Conservation (phyloP, 2,329 filamentous ascomycete species). For the Xylariaceae sp. region DNA sequence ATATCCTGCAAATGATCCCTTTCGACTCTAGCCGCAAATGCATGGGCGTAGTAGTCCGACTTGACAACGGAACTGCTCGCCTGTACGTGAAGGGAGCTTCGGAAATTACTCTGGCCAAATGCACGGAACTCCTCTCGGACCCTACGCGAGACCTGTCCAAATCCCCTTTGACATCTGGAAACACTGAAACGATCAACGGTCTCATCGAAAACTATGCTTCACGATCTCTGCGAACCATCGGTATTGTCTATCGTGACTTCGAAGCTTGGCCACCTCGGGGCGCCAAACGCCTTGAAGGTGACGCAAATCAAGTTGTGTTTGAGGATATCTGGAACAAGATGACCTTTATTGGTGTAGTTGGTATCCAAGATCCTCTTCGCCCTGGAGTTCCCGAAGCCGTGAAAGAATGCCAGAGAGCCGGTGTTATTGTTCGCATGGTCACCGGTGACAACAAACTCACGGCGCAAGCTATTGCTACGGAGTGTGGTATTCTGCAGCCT, state of each 20-base stretch:
- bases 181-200: conserved; percentile 52
- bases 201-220: conserved; percentile 75
- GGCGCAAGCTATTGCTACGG: conserved; percentile 70
- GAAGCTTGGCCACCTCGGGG: conserved; percentile 73
- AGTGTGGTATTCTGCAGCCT: conserved; percentile 68
- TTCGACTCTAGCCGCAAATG: conserved; percentile 74
- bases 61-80: conserved; percentile 47
- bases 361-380: conserved; percentile 76
- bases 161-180: conserved; percentile 45
- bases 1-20: conserved; percentile 62
- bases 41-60: conserved; percentile 55
- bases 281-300: conserved; percentile 48
- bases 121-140: conserved; percentile 46
- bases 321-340: conserved; percentile 63
- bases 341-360: conserved; percentile 65
- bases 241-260: conserved; percentile 78
- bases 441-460: conserved; percentile 79
- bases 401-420: conserved; percentile 65
- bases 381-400: conserved; percentile 71
- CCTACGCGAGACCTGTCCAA: conserved; percentile 42
- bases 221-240: conserved; percentile 78
- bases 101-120: conserved; percentile 57
- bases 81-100: conserved; percentile 61
- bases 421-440: conserved; percentile 78
- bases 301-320: conserved; percentile 58